These are phyloP conservation scores for Serpula lacrymans DNA, from an alignment of 768 basidiomycete genomes.

Conservation along the genomic window DNA sequence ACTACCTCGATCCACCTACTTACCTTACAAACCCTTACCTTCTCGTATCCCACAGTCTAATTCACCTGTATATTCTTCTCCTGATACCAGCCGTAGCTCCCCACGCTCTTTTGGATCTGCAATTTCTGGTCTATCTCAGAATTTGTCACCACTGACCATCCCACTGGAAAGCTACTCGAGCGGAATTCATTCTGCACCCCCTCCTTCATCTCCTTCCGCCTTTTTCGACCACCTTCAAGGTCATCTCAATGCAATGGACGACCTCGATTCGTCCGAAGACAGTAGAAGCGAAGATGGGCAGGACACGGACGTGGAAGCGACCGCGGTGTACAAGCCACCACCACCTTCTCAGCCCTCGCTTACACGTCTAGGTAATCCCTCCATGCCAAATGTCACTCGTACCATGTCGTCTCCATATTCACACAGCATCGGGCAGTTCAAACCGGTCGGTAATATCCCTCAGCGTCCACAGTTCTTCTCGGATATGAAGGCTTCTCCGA, in stretches of 20 bases:
- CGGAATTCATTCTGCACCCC: conserved; percentile 57
- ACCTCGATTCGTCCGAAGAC: conserved; percentile 59
- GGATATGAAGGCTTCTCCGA: conserved; percentile 35
- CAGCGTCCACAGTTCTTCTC: conserved; percentile 42
- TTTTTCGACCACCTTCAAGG: conserved; percentile 76
- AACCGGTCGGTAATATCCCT: conserved; percentile 54
- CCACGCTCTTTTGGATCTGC: conserved; percentile 27
- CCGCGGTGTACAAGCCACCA: conserved; percentile 22
- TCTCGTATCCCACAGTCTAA: conserved; percentile 13
- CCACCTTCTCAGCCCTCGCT: conserved; percentile 36
- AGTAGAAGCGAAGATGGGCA: conserved; percentile 35
- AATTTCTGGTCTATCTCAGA: conserved; percentile 20
- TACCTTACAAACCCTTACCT: conserved; percentile 15
- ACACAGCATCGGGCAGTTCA: conserved; percentile 34
- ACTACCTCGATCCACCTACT: conserved; percentile 20
- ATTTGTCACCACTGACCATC: conserved; percentile 6
- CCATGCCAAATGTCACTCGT: conserved; percentile 59
- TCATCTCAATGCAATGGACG: conserved; percentile 71
- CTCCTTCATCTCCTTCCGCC: conserved; percentile 60
- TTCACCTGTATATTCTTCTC: conserved; percentile 21
- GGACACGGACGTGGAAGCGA: conserved; percentile 34
- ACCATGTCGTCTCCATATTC: conserved; percentile 30
- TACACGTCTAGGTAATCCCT: conserved; percentile 67
- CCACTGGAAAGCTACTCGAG: conserved; percentile 37
- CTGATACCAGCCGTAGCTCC: conserved; percentile 21